Conservation (phyloP, 2,329 filamentous ascomycete species). For the Penicillium olsonii region DNA sequence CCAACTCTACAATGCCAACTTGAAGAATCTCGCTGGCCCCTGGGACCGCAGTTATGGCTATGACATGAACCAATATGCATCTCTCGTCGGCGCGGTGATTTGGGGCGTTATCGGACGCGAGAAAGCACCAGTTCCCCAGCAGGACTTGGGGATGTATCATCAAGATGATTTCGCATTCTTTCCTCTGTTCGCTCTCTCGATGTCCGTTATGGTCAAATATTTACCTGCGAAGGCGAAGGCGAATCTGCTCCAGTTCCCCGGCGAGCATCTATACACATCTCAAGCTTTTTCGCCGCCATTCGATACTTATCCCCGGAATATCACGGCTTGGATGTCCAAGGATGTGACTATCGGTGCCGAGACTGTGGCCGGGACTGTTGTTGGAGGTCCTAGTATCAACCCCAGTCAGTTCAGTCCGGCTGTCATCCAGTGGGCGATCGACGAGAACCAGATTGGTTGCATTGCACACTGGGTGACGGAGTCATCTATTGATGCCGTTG, state of each 20-base stretch:
- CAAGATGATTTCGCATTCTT: slow-evolving; percentile 60
- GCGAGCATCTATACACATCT: slow-evolving; percentile 55
- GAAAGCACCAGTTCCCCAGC: slow-evolving; percentile 18
- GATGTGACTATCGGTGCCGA: slow-evolving; percentile 63
- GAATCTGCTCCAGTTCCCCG: slow-evolving; percentile 53
- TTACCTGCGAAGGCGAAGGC: slow-evolving; percentile 53
- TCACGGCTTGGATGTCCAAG: slow-evolving; percentile 59
- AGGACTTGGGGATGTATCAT: slow-evolving; percentile 60
- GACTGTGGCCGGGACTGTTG: slow-evolving; percentile 57
- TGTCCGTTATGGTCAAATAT: slow-evolving; percentile 18
- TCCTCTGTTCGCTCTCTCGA: slow-evolving; percentile 55
- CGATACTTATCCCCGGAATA: slow-evolving; percentile 59
- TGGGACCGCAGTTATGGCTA: slow-evolving; percentile 67
- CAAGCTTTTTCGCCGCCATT: slow-evolving; percentile 61
- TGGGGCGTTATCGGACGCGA: slow-evolving; percentile 51
- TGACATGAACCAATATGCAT: slow-evolving; percentile 64
- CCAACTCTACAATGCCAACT: slow-evolving; percentile 58
- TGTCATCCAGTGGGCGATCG: slow-evolving; percentile 60
- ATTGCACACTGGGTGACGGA: slow-evolving; percentile 44
- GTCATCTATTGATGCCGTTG: slow-evolving; percentile 43
- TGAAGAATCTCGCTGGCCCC: slow-evolving; percentile 64
- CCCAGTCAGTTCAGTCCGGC: slow-evolving; percentile 60
- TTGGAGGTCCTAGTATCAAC: slow-evolving; percentile 58
- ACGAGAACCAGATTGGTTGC: slow-evolving; percentile 25
- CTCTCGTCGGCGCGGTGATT: slow-evolving; percentile 59